Evolutionary conservation across 225 moss, liverwort and hornwort genomes (phyloP).

Genomic region (Physcomitrium patens): DNA sequence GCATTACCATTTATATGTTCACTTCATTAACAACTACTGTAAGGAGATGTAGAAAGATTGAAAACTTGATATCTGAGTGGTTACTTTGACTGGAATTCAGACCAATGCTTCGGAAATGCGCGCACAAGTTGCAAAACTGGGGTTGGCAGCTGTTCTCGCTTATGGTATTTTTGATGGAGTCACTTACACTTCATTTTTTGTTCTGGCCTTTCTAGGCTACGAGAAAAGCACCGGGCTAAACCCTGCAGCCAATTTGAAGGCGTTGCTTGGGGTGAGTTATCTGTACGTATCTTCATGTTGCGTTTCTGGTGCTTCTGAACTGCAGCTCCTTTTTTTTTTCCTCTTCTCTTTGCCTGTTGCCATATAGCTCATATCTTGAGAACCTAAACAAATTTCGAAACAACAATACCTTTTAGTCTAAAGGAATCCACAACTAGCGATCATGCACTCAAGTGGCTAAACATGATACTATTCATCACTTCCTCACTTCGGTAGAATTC

Average conservation of each 20-base stretch:
- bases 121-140: slow-evolving; percentile 86
- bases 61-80: slow-evolving; percentile 3
- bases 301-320: slow-evolving; percentile 3
- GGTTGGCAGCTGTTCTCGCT: slow-evolving; percentile 92
- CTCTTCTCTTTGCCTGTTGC: not conserved
- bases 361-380: not conserved
- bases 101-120: slow-evolving; percentile 74
- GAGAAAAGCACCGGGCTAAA: slow-evolving; percentile 97
- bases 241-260: slow-evolving; percentile 92
- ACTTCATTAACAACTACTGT: not conserved
- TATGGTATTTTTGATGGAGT: slow-evolving; percentile 97
- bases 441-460: not conserved
- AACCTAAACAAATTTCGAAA: not conserved
- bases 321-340: no score
- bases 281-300: slow-evolving; percentile 9
- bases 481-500: no score
- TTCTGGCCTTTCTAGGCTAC: slow-evolving; percentile 92
- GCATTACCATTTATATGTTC: not conserved
- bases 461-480: no score
- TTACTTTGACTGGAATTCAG: slow-evolving; percentile 43
- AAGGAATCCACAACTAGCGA: not conserved
- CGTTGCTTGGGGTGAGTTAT: slow-evolving; percentile 79
- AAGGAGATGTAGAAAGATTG: not conserved
- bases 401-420: not conserved
- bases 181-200: slow-evolving; percentile 93